phyloP scores from a whole-genome alignment of 768 basidiomycete species.

The Leccinum pellstonianum region DNA sequence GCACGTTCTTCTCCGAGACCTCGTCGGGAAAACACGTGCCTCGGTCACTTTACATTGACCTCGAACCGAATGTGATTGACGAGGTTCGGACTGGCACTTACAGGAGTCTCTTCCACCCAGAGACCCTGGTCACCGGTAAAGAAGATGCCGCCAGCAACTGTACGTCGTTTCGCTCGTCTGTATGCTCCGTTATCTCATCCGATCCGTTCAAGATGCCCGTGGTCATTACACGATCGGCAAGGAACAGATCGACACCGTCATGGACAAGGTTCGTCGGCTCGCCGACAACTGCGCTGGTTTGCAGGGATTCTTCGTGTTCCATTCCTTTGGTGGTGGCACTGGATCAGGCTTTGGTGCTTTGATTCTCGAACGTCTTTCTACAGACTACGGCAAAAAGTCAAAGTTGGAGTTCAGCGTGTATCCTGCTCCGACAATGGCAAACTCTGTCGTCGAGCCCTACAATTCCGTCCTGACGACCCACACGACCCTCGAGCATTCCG shows the following conservation, averaged over 20 bases:
- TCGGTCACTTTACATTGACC: conserved; percentile 94
- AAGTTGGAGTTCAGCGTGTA: conserved; percentile 98
- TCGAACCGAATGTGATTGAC: conserved; percentile 97
- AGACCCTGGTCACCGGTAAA: conserved; percentile 97
- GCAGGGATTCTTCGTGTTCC: conserved; percentile 99
- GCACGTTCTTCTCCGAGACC: conserved; percentile 99
- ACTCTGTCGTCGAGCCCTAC: conserved; percentile 97
- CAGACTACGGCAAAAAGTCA: conserved; percentile 98
- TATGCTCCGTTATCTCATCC: conserved; percentile 1
- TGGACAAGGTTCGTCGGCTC: conserved; percentile 93
- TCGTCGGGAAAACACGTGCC: conserved; percentile 96
- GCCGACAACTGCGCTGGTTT: conserved; percentile 96
- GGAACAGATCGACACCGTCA: conserved; percentile 93
- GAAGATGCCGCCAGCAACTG: conserved; percentile 99
- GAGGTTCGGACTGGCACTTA: conserved; percentile 95
- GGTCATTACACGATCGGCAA: conserved; percentile 99
- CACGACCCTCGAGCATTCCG: conserved; percentile 97
- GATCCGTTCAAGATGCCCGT: conserved; percentile 70
- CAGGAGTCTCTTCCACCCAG: conserved; percentile 97
- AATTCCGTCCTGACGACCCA: conserved; percentile 97
- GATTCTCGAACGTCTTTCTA: conserved; percentile 91
- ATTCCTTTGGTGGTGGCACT: conserved; percentile 99
- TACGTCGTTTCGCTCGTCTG: conserved; percentile 35
- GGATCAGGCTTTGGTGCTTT: conserved; percentile 98
- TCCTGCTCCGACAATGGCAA: conserved; percentile 89